Base-by-base conservation (phyloP, 1,284 basidiomycete species). In the Athelia psychrophila region DNA sequence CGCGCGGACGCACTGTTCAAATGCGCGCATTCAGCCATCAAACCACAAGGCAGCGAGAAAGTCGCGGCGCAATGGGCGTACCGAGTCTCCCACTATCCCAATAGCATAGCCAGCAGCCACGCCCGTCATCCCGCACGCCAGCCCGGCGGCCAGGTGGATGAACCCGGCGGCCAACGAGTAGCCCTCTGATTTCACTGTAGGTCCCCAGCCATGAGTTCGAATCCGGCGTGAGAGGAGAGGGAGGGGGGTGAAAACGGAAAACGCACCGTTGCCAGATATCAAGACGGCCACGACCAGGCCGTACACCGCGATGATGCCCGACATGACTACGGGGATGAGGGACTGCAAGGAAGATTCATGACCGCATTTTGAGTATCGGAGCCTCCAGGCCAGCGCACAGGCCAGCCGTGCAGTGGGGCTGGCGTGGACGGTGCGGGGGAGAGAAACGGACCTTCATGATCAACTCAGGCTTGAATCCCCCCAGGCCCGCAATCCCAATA, bases 101-200 rank as follows among this genome's bases (percentile, higher is more conserved):
- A 99, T 96, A n/a, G 96, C 95, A 66, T 95, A 96, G 6, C 96
- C 96, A 2, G 96, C 96, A n/a, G 95, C 91, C 45, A 99, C 72
- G 53, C 96, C 96, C 13, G 96, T 95, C 58, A 93, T 73, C 16
- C 95, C 95, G 65, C 93, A 95, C 5, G 93, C 86, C 27, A 98
- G 76, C 24, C 97, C 96, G 12, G 96, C 97, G 10, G 90, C 94
- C 24, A 99, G 85, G 69, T 99, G 96, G 45, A 97, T 81, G 70
- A 97, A 97, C 38, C 97, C 96, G 16, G 86, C 82, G 64, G 87
- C 93, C 44, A 93, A 79, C 25, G 89, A 82, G 63, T 85, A 90
- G 57, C 82, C 73, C 30, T 68, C 74, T 47, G 85, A 70, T 53
- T 80, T 76, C 49, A 96, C 91, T 94, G 54, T 45, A 58, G 45